Percentiles rank a stretch among this genome's conserved stretches.
Evolutionary conservation across 106 monocot species (phyloP).

Genomic region (Dendrobium nobile): DNA sequence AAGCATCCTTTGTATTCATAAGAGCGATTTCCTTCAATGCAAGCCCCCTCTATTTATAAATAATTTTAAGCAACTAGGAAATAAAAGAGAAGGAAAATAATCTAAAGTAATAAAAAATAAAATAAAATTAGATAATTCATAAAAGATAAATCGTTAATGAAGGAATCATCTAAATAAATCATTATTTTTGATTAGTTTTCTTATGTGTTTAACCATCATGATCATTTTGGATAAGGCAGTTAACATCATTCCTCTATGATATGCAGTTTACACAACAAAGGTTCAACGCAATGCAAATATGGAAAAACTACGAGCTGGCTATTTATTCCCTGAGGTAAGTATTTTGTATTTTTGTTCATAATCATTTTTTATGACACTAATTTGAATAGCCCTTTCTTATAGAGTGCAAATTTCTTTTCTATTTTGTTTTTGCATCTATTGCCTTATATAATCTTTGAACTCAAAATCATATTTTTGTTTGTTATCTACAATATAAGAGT

Average conservation of each 20-base stretch:
- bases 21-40: neutral
- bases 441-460: too few relatives aligned
- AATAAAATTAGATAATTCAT: too few relatives aligned
- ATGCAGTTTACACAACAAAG: constrained; percentile 65
- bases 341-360: constrained; percentile 3
- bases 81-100: neutral
- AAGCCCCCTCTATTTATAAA: neutral
- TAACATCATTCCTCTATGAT: neutral
- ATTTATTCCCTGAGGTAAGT: constrained; percentile 88
- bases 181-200: constrained; percentile 2
- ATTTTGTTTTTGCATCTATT: too few relatives aligned
- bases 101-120: too few relatives aligned
- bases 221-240: neutral
- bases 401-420: too few relatives aligned
- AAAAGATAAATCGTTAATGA: neutral
- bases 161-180: neutral
- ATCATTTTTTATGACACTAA: too few relatives aligned
- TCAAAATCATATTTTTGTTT: too few relatives aligned
- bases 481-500: too few relatives aligned
- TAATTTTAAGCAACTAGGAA: neutral
- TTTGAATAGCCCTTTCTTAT: neutral
- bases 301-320: constrained; percentile 87
- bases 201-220: neutral
- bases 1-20: too few relatives aligned
- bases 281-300: constrained; percentile 82